Base-by-base conservation (phyloP, 345 rosid genomes). In the Jatropha curcas region DNA sequence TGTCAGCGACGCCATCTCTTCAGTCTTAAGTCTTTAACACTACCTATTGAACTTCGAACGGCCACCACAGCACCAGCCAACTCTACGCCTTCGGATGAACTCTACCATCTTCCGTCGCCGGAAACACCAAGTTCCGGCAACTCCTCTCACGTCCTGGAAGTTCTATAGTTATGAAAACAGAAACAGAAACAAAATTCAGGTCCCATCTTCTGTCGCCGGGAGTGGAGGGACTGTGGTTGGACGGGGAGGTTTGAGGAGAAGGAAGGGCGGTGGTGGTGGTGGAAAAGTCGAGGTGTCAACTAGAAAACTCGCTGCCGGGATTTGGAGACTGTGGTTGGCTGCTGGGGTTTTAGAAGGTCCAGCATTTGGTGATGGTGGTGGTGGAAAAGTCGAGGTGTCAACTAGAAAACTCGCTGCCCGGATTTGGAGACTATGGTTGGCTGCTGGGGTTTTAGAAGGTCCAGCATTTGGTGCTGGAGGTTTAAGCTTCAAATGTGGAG, bases 241-340 rank as follows among this genome's bases (percentile, higher is more conserved):
- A 65, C 14, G 27, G 31, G 22, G 16, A 12, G 67, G 11, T 31
- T 52, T 2, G 2, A 2, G 52, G 17, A 48, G 20, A 48, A 48
- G n/a, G n/a, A 48, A 7, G 45, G 68, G 35, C 10, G 50, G 13
- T 37, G 4, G 48, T 1, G 19, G 30, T 62, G 1, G 28, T 35
- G 0, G 65, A 28, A 50, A 19, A 25, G 52, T 25, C 30, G 65
- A 27, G 30, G 43, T 74, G 43, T 84, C 84, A 8, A 81, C 84
- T n/a, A 76, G 87, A 74, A 79, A 79, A 60, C 80, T 84, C 24
- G 87, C 81, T 13, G 83, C 87, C 34, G 71, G 66, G 4, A 46
- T 81, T 31, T 81, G 83, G 5, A 5, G 4, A 8, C 39, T 35
- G 7, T 2, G 39, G 39, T 35, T 35, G 39, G 84, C 76, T 65